Conservation (phyloP, 169 alveolate species). For the Cryptosporidium felis region DNA sequence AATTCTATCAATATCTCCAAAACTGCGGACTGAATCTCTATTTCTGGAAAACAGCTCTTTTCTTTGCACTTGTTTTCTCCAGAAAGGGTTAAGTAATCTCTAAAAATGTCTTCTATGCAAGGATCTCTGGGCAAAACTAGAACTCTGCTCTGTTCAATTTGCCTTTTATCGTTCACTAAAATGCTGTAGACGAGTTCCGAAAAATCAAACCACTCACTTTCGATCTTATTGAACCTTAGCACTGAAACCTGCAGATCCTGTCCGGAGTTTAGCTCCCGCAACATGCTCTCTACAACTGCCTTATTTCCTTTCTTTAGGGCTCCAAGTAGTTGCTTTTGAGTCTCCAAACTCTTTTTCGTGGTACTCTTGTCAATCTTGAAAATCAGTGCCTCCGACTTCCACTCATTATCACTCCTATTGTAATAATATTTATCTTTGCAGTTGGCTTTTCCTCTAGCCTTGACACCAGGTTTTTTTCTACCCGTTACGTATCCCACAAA, state of each 20-base stretch:
- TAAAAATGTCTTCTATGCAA: not conserved
- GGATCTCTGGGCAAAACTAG: constrained; percentile 25
- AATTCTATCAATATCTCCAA: not conserved
- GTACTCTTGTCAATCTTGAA: constrained; percentile 6
- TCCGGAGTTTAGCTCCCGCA: not conserved
- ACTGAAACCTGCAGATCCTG: constrained; percentile 2
- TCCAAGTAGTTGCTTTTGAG: constrained; percentile 3
- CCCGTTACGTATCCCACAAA: constrained; percentile 28
- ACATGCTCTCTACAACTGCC: not conserved
- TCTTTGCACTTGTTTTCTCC: not conserved
- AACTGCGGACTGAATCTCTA: not conserved
- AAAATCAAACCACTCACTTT: constrained; percentile 40
- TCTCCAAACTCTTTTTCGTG: constrained; percentile 3
- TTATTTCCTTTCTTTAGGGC: not conserved
- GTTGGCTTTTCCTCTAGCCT: too few relatives aligned
- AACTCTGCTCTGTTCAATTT: constrained; percentile 1
- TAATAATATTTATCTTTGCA: not conserved
- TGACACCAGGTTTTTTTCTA: not conserved
- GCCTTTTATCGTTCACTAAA: constrained; percentile 17
- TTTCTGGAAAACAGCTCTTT: not conserved
- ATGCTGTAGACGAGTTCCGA: constrained; percentile 15
- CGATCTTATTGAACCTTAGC: not conserved
- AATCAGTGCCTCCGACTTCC: constrained; percentile 58
- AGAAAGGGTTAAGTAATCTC: not conserved
- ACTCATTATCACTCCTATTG: constrained; percentile 35